A percentile compares a stretch with the other conserved stretches of the same genome.
These are phyloP conservation scores for Phytophthora crassamura DNA, from an alignment of 352 stramenopile species.

Conservation along the genomic window DNA sequence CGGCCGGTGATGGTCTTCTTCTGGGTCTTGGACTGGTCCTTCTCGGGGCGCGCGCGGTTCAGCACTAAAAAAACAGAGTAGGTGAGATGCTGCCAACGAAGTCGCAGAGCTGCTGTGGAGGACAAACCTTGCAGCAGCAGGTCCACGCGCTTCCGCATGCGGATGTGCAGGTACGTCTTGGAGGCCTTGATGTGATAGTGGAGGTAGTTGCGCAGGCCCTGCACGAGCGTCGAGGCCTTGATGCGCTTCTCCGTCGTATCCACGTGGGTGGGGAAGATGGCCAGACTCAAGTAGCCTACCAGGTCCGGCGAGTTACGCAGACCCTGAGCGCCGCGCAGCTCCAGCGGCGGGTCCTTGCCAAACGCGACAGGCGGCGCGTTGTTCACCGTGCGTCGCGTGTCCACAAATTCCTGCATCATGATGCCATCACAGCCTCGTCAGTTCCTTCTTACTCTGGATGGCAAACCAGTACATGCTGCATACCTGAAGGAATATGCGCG, in stretches of 20 bases:
- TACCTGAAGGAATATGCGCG: conserved; percentile 91
- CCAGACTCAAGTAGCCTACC: conserved; percentile 90
- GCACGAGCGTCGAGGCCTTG: conserved; percentile 88
- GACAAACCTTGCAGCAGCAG: conserved; percentile 86
- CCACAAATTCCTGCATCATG: conserved; percentile 87
- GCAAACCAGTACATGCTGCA: background rate
- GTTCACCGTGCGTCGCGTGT: conserved; percentile 92
- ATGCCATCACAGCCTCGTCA: conserved; percentile 4
- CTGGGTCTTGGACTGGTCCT: conserved; percentile 85
- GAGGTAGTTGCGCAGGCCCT: conserved; percentile 93
- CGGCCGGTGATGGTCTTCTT: conserved; percentile 94
- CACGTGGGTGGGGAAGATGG: conserved; percentile 92
- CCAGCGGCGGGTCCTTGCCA: conserved; percentile 89
- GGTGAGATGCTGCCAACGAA: background rate
- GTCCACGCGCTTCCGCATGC: conserved; percentile 95
- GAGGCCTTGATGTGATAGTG: conserved; percentile 97
- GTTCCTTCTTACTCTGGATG: conserved; percentile 1
- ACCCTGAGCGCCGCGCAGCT: conserved; percentile 77
- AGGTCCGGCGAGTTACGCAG: conserved; percentile 71
- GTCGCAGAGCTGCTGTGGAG: background rate
- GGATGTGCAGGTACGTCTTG: conserved; percentile 96
- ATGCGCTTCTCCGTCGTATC: conserved; percentile 87
- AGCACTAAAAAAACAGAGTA: conserved; percentile 63
- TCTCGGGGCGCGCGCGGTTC: conserved; percentile 91
- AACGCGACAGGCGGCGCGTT: conserved; percentile 94